Evolutionary conservation across 352 stramenopile species (phyloP), one percentile per base, ranked within the genome.

Genomic region (Phytophthora constricta): DNA sequence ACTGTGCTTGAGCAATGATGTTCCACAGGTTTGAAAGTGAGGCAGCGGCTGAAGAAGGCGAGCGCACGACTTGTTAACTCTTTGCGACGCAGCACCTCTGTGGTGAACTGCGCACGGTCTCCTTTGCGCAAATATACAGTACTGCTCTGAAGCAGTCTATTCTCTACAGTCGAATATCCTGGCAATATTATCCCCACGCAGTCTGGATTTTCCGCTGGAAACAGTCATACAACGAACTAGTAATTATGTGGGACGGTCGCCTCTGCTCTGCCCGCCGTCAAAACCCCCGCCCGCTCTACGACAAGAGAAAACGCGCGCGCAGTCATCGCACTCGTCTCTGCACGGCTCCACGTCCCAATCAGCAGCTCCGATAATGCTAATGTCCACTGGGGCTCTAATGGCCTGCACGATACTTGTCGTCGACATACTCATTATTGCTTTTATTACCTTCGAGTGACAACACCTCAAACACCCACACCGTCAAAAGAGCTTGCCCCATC

Each of bases 91-190:
- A 37, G 13, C 31, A 37, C 31, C 31, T 37, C 31, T 37, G 7
- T 11, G 31, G 31, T 37, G 31, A 11, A 37, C 31, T 11, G 31
- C 31, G 31, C 31, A 37, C 31, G 31, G n/a, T n/a, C n/a, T n/a
- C n/a, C n/a, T n/a, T n/a, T n/a, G n/a, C n/a, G n/a, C n/a, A n/a
- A n/a, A n/a, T n/a, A n/a, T n/a, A n/a, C n/a, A n/a, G n/a, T n/a
- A n/a, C 31, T 37, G 31, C 31, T 37, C 22, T 33, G 3, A 47
- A 11, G 41, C 41, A 17, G 7, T 23, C 41, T 47, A 20, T 25
- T 72, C 28, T 74, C 55, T 66, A 49, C 43, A 74, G 55, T 74
- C 66, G 66, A 74, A 74, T 17, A 74, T 74, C 66, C 65, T 33
- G 52, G n/a, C 41, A 62, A 62, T 60, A 74, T 61, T 70, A 74